These are phyloP conservation scores for Aspergillus sp. DNA, from an alignment of 2,329 filamentous ascomycete species.

Conservation along the genomic window DNA sequence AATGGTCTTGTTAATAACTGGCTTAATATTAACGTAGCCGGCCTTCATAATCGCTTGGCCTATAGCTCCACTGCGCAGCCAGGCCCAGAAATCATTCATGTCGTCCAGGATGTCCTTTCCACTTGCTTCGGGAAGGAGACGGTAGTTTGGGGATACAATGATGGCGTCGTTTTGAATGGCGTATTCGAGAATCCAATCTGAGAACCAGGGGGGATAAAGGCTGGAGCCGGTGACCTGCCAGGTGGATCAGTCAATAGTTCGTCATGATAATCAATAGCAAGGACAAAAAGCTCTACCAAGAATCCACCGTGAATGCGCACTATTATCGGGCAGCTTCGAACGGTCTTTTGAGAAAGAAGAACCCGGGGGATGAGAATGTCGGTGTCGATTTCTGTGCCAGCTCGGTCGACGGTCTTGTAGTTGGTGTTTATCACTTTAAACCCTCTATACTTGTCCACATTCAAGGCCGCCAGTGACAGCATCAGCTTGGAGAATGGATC, in stretches of 20 bases:
- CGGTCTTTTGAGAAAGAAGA: not conserved
- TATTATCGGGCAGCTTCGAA: not conserved
- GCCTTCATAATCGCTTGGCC: too few relatives aligned
- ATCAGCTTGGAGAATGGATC: too few relatives aligned
- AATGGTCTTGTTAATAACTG: too few relatives aligned
- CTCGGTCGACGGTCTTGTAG: too few relatives aligned
- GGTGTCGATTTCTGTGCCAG: not conserved
- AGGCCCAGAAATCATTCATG: not conserved
- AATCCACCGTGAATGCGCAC: not conserved
- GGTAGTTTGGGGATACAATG: not conserved
- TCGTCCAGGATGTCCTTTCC: not conserved
- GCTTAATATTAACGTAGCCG: too few relatives aligned
- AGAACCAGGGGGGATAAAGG: not conserved
- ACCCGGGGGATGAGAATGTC: not conserved
- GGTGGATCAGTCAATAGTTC: not conserved
- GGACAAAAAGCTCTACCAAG: not conserved
- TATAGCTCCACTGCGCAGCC: not conserved
- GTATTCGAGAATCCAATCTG: not conserved
- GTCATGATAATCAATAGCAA: not conserved
- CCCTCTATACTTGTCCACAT: too few relatives aligned
- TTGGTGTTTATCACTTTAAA: too few relatives aligned
- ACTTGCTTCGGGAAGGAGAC: not conserved
- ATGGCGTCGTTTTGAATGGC: not conserved
- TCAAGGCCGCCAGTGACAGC: too few relatives aligned
- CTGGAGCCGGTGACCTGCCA: not conserved